Evolutionary conservation across 352 stramenopile genomes (phyloP).

Genomic region (Pythium angustatum): DNA sequence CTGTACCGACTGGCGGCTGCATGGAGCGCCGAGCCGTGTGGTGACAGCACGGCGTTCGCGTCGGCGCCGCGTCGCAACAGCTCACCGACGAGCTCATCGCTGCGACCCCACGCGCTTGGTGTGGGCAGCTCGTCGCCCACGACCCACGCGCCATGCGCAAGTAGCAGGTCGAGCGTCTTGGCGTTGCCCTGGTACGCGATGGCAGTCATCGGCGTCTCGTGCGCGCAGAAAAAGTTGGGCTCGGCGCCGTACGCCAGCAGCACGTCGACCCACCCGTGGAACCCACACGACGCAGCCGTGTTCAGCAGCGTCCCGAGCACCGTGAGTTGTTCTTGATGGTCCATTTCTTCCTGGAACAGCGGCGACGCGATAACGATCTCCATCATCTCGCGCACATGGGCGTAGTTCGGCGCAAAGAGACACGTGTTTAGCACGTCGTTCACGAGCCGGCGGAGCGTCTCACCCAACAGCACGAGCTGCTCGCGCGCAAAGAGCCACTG

Average conservation of each 20-base stretch:
- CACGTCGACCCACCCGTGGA: not conserved
- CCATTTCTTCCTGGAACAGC: not conserved
- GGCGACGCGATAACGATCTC: constrained; percentile 7
- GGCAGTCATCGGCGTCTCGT: not conserved
- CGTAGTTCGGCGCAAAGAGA: not conserved
- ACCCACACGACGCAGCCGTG: not conserved
- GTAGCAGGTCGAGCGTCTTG: constrained; percentile 3
- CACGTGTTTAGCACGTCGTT: not conserved
- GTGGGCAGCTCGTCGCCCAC: not conserved
- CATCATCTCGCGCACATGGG: not conserved
- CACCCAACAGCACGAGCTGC: not conserved
- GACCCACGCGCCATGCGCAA: constrained; percentile 1
- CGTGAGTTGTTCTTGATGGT: not conserved
- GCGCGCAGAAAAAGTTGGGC: not conserved
- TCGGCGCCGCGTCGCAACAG: constrained; percentile 6
- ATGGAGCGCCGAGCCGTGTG: not conserved
- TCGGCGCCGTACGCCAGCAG: constrained; percentile 15
- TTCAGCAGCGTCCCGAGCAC: constrained; percentile 5
- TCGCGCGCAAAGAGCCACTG: constrained; percentile 1
- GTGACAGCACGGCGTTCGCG: not conserved
- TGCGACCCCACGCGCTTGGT: not conserved
- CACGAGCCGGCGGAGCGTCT: not conserved
- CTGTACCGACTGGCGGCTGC: not conserved
- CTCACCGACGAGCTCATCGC: not conserved
- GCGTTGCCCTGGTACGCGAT: not conserved